phyloP scores from a whole-genome alignment of 148 eudicot genomes.

The Silene latifolia region DNA sequence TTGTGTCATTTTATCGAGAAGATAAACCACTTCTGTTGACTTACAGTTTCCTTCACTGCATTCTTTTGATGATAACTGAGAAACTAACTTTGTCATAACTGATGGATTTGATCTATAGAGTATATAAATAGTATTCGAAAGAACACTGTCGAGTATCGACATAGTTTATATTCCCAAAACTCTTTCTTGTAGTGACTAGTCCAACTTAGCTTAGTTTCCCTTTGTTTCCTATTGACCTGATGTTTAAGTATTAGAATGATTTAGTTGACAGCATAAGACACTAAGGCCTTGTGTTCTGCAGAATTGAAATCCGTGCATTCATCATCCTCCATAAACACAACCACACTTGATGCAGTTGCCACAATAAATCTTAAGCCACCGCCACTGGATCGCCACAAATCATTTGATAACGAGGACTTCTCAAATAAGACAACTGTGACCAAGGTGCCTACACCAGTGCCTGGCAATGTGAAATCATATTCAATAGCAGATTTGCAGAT shows the following conservation, averaged over 20 bases:
- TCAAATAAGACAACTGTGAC: conserved; percentile 42
- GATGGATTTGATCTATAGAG: no score
- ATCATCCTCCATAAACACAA: conserved; percentile 42
- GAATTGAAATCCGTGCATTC: conserved; percentile 57
- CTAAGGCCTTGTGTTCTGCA: conserved; percentile 24
- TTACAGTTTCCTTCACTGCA: no score
- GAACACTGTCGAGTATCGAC: no score
- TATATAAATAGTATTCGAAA: no score
- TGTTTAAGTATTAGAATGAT: background rate
- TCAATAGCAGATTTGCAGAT: conserved; percentile 95
- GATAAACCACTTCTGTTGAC: no score
- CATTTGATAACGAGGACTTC: conserved; percentile 72
- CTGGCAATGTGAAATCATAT: conserved; percentile 58
- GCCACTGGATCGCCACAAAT: conserved; percentile 60
- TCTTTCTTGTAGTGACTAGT: no score
- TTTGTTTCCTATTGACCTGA: background rate
- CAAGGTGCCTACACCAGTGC: conserved; percentile 55
- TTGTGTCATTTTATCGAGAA: no score
- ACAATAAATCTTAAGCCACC: conserved; percentile 65
- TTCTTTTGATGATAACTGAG: no score
- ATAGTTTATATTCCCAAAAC: no score
- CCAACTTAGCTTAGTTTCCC: no score
- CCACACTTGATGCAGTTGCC: conserved; percentile 48
- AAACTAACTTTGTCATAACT: no score
- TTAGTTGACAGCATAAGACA: background rate